These are phyloP conservation scores for Monosporascus cannonballus DNA, from an alignment of 2,329 filamentous ascomycete genomes.

Conservation along the genomic window DNA sequence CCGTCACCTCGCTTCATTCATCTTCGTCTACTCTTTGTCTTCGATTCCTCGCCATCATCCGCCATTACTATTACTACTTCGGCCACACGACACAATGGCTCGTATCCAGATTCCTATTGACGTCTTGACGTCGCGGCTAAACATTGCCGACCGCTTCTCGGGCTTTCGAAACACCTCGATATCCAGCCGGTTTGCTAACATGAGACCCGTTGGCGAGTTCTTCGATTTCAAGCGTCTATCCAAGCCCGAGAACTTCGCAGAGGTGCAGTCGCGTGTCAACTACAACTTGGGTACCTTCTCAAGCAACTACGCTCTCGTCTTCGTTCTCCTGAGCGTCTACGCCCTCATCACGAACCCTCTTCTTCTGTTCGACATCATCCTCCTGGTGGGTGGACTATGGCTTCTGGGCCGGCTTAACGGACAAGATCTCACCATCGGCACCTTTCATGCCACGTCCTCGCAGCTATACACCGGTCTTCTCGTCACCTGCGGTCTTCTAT, in stretches of 20 bases:
- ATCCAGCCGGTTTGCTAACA: slow-evolving; percentile 79
- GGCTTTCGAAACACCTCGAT: slow-evolving; percentile 75
- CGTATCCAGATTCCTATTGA: slow-evolving; percentile 91
- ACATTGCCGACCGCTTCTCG: slow-evolving; percentile 78
- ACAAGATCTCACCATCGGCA: slow-evolving; percentile 79
- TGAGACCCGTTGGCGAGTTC: slow-evolving; percentile 88
- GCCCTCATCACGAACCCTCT: slow-evolving; percentile 80
- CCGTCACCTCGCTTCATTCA: not conserved
- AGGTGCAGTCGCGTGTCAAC: slow-evolving; percentile 88
- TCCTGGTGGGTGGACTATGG: slow-evolving; percentile 82
- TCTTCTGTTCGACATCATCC: slow-evolving; percentile 86
- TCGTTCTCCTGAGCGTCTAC: slow-evolving; percentile 94
- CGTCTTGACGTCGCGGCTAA: slow-evolving; percentile 83
- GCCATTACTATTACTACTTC: not conserved
- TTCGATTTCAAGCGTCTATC: slow-evolving; percentile 92
- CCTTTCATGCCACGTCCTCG: slow-evolving; percentile 75
- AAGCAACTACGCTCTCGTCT: slow-evolving; percentile 94
- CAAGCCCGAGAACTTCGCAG: slow-evolving; percentile 85
- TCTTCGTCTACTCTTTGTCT: not conserved
- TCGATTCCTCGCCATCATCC: slow-evolving; percentile 1
- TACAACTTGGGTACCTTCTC: slow-evolving; percentile 97
- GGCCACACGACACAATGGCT: slow-evolving; percentile 53
- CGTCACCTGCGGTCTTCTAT: slow-evolving; percentile 76
- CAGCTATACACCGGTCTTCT: slow-evolving; percentile 91
- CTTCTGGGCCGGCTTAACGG: slow-evolving; percentile 87